Evolutionary conservation across 2,329 filamentous ascomycete species (phyloP), one percentile per base, ranked within the genome.

Genomic region (Grosmannia penicillata): DNA sequence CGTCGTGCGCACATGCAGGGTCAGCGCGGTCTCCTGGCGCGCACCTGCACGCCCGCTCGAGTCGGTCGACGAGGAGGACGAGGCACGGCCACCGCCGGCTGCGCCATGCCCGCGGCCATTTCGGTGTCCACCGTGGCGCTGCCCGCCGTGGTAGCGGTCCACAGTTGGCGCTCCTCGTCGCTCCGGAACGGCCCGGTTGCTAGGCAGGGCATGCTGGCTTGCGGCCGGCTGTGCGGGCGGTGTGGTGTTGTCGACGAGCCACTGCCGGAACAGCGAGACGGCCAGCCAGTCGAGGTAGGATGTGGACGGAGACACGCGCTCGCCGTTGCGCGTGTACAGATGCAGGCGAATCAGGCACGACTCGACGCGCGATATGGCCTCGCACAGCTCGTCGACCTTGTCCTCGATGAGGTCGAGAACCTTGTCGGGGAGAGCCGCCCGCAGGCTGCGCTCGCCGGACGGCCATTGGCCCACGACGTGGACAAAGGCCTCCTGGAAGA

Each of bases 391-490:
- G 48, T 93, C 85, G 6, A 91, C 85, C 57, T 95, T 95, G 59
- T 95, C 86, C 56, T 94, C 84, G 44, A 95, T 93, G 26, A 95
- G 69, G 48, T 95, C 86, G 9, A 95, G 65, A 1, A 95, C 84
- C 0, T 72, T 56, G 21, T 79, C 73, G 1, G 87, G 82, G 29
- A 93, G 67, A 23, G 79, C 68, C 43, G 73, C 69, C 41, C 83
- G 76, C 26, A 95, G 71, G 49, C 83, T 83, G 21, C 80, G 73
- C 49, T 86, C 74, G 14, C 81, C 85, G 1, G 74, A 66, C 0
- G 89, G 87, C 89, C 89, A 96, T 55, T 93, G 84, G 4, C 89
- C 89, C 1, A 95, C 87, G 0, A 95, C 85, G 51, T 96, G 89
- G 37, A 94, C 83, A 35, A 96, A 67, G 0, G 87, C 85, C 61